Evolutionary conservation across 192 early-diverging fungal genomes (phyloP).

Genomic region (Coemansia reversa): DNA sequence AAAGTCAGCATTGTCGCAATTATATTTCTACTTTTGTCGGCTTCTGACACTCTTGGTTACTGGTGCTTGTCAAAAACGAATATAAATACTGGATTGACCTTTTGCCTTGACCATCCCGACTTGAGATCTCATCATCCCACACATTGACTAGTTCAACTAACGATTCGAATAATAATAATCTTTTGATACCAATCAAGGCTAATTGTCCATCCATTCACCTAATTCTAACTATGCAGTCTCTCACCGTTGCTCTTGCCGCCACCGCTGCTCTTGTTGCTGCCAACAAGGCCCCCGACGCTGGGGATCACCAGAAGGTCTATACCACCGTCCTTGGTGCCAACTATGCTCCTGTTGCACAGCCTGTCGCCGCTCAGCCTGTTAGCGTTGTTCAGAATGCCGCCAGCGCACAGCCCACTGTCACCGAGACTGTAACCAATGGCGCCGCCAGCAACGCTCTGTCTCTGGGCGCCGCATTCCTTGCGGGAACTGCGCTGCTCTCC

Average conservation of each 20-base stretch:
- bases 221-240: constrained; percentile 34
- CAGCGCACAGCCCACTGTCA: constrained; percentile 34
- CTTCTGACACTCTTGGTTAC: not conserved
- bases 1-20: not conserved
- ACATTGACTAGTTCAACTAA: not conserved
- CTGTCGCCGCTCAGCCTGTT: constrained; percentile 25
- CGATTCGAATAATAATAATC: not conserved
- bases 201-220: not conserved
- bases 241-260: constrained; percentile 25
- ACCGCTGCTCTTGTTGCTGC: constrained; percentile 26
- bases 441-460: constrained; percentile 38
- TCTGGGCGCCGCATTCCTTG: constrained; percentile 25
- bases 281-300: constrained; percentile 14
- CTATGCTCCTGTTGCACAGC: constrained; percentile 15
- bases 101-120: not conserved
- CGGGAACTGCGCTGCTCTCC: constrained; percentile 25
- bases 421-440: constrained; percentile 37
- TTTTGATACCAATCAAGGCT: constrained; percentile 1
- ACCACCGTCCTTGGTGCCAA: constrained; percentile 23
- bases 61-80: not conserved
- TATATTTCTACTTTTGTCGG: not conserved
- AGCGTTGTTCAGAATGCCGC: constrained; percentile 45
- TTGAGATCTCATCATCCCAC: not conserved
- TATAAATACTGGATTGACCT: not conserved
- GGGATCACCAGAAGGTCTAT: constrained; percentile 41